Base-by-base conservation (phyloP, 75 land plant species). In the Selaginella moellendorffii region DNA sequence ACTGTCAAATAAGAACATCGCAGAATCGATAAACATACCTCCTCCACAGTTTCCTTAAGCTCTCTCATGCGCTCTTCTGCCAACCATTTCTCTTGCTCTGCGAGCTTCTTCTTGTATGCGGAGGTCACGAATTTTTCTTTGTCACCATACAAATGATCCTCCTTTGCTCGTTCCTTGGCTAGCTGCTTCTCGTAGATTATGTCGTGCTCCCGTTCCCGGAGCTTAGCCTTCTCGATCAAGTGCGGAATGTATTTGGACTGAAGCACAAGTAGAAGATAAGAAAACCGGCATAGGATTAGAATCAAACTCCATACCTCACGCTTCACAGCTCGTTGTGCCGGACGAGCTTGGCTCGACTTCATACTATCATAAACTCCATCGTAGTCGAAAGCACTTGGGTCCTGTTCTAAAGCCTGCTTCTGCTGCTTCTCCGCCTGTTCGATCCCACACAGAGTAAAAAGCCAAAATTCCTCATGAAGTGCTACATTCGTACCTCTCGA, bases 331-430 rank as follows among this genome's bases (percentile, higher is more conserved):
- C n/a, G n/a, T n/a, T 42, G 54, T 2, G 52, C 30, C 19, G 86
- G 86, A 1, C 53, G 74, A 52, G 83, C 65, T 51, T 31, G 65
- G 36, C 78, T 74, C 53, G 71, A 75, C 72, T 88, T 92, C 87
- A 92, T 88, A 30, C 85, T 79, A 71, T 92, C 90, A 72, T 92
- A 88, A 1, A 88, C 96, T 0, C 85, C 92, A 70, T 90, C 97
- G 61, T 90, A 90, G 71, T 87, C 93, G 56, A 90, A 90, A 8
- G 65, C 88, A 5, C 77, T 76, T 0, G 96, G 87, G 60, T 92
- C 97, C 75, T 92, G 84, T 23, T 83, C 87, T 64, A 92, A 30
- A 0, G 97, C 87, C 64, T 81, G 76, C 70, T 81, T 81, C 29
- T 85, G 86, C 68, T 85, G 96, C 68, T 78, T 74, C 76, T 85